Percentiles rank a stretch among this genome's conserved stretches.
phyloP scores from a whole-genome alignment of 495 filamentous ascomycete genomes.

The Penicillium salamii region DNA sequence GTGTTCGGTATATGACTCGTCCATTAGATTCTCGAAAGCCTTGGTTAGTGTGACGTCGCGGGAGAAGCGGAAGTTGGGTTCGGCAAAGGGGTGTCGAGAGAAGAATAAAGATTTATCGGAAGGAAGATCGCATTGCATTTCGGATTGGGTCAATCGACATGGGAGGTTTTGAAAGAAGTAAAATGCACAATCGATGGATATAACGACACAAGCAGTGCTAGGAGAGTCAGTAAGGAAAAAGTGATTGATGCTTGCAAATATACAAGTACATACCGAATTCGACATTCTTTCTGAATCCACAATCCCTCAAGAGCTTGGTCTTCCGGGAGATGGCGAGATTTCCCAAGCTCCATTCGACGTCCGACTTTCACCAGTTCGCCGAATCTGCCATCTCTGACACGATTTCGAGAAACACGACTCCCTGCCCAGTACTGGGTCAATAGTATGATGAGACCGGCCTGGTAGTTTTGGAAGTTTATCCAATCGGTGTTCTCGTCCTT shows the following conservation, averaged over 20 bases:
- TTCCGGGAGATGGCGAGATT: conserved; percentile 28
- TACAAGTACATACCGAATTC: conserved; percentile 28
- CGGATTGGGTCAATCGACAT: conserved; percentile 34
- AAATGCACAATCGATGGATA: conserved; percentile 43
- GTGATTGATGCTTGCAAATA: neutral
- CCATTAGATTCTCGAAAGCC: conserved; percentile 38
- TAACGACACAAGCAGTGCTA: conserved; percentile 39
- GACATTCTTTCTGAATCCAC: conserved; percentile 47
- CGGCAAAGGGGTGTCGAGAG: conserved; percentile 38
- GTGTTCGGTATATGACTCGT: conserved; percentile 9
- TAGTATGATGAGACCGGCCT: conserved; percentile 42
- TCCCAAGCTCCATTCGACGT: conserved; percentile 36
- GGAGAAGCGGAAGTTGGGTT: conserved; percentile 34
- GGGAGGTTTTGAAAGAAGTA: conserved; percentile 47
- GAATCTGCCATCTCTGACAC: conserved; percentile 46
- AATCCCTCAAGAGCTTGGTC: conserved; percentile 29
- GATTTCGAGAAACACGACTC: conserved; percentile 33
- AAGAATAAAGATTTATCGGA: conserved; percentile 36
- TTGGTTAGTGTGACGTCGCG: conserved; percentile 30
- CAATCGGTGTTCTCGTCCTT: conserved; percentile 31
- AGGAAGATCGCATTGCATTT: conserved; percentile 42
- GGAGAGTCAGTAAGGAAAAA: conserved; percentile 12
- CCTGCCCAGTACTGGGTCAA: conserved; percentile 49
- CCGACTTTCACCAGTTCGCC: conserved; percentile 41
- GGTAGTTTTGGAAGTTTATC: conserved; percentile 42